phyloP scores from a whole-genome alignment of 129 eudicot species.

The Apium graveolens region DNA sequence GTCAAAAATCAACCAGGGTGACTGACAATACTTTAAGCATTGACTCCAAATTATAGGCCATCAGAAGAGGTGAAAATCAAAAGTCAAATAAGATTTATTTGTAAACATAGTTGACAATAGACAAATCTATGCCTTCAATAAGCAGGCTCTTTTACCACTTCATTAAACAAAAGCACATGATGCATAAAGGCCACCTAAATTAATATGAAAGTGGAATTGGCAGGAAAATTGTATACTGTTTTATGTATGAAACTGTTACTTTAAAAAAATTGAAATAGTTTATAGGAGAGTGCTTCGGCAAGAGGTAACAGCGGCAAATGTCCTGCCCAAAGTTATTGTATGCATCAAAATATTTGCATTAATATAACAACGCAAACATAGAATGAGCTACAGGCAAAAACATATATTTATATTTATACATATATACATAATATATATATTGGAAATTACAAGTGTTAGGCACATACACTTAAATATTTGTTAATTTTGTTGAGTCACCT shows the following conservation, averaged over 20 bases:
- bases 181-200: neutral
- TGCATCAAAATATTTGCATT: neutral
- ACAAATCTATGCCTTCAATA: neutral
- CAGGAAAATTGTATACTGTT: neutral
- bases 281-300: neutral
- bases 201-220: neutral
- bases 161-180: neutral
- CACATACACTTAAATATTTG: neutral
- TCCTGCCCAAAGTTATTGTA: neutral
- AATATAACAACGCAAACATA: too few species aligned
- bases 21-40: neutral
- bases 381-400: neutral
- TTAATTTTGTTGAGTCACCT: slow-evolving; percentile 41
- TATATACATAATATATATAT: too few species aligned
- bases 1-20: neutral
- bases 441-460: neutral
- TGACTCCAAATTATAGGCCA: neutral
- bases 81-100: neutral
- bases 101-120: neutral
- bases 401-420: neutral
- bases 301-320: neutral
- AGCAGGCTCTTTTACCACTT: neutral
- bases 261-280: neutral
- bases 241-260: neutral
- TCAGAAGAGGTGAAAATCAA: neutral